phyloP scores from a whole-genome alignment of 140 eudicot species.

The Anethum foeniculum region DNA sequence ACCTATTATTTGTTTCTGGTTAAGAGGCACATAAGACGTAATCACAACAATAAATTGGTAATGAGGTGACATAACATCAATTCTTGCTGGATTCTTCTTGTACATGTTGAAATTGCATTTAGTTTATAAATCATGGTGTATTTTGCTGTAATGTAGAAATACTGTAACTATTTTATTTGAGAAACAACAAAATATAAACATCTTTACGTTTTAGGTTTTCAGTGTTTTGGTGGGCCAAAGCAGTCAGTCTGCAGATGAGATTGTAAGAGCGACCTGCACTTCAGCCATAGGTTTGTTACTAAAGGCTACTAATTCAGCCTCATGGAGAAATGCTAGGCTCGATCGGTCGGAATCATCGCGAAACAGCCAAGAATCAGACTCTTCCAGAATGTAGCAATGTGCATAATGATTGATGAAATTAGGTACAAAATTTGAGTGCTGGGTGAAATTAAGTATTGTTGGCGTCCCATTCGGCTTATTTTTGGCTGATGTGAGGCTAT shows the following conservation, averaged over 20 bases:
- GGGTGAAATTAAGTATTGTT: not conserved
- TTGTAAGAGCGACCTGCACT: conserved; percentile 83
- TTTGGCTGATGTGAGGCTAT: not conserved
- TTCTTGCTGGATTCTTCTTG: not conserved
- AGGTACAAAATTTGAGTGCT: not conserved
- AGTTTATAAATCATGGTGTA: not conserved
- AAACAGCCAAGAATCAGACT: conserved; percentile 45
- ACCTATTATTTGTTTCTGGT: not conserved
- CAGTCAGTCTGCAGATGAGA: conserved; percentile 69
- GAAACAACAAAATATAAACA: not conserved
- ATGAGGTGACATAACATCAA: not conserved
- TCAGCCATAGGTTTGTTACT: conserved; percentile 71
- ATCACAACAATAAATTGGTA: not conserved
- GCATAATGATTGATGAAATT: not conserved
- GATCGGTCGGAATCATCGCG: conserved; percentile 45
- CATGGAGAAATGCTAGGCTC: conserved; percentile 75
- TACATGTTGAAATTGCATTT: not conserved
- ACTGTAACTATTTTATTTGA: not conserved
- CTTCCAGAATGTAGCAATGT: conserved; percentile 27
- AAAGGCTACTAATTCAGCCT: conserved; percentile 50
- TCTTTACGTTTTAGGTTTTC: conserved; percentile 47
- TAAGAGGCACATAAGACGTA: not conserved
- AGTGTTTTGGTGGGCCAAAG: conserved; percentile 74
- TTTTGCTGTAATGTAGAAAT: not conserved
- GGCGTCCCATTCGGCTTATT: not conserved